Evolutionary conservation across 495 filamentous ascomycete species (phyloP).

Genomic region (Podospora fimiseda): DNA sequence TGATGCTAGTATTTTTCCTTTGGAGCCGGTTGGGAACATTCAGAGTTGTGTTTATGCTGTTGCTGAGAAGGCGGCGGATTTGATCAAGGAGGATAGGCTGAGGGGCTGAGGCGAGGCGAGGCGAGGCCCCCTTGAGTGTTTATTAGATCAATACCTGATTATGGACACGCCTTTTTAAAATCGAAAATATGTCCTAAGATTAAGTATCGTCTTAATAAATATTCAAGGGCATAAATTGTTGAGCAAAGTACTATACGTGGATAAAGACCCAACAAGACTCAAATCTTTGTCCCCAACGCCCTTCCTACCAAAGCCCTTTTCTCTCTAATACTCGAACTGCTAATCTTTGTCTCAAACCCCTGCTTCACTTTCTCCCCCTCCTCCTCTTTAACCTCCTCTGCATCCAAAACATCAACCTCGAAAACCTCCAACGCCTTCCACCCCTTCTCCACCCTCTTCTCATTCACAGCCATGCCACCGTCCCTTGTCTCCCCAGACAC

Average conservation of each 20-base stretch:
- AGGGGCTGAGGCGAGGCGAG: no score
- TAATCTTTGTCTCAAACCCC: constrained; percentile 77
- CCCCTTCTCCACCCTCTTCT: constrained; percentile 66
- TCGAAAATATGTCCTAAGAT: no score
- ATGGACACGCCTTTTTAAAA: no score
- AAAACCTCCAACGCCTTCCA: constrained; percentile 74
- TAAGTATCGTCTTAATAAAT: no score
- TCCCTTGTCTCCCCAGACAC: constrained; percentile 84
- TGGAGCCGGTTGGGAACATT: constrained; percentile 44
- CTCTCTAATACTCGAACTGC: constrained; percentile 65
- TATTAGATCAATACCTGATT: no score
- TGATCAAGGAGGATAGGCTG: constrained; percentile 43
- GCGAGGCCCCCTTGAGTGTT: no score
- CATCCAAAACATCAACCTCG: constrained; percentile 85
- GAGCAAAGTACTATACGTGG: not conserved
- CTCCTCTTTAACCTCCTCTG: constrained; percentile 49
- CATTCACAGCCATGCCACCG: constrained; percentile 79
- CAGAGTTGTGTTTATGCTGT: constrained; percentile 48
- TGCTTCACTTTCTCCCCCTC: constrained; percentile 31
- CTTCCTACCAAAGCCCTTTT: constrained; percentile 28
- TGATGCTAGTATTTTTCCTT: constrained; percentile 50
- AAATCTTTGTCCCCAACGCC: constrained; percentile 12
- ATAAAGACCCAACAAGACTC: not conserved
- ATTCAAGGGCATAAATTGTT: no score
- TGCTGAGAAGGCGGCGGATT: constrained; percentile 49